A percentile compares a stretch with the other conserved stretches of the same genome.
Conservation (phyloP, 768 basidiomycete species). For the Leccinum fibrillosum region DNA sequence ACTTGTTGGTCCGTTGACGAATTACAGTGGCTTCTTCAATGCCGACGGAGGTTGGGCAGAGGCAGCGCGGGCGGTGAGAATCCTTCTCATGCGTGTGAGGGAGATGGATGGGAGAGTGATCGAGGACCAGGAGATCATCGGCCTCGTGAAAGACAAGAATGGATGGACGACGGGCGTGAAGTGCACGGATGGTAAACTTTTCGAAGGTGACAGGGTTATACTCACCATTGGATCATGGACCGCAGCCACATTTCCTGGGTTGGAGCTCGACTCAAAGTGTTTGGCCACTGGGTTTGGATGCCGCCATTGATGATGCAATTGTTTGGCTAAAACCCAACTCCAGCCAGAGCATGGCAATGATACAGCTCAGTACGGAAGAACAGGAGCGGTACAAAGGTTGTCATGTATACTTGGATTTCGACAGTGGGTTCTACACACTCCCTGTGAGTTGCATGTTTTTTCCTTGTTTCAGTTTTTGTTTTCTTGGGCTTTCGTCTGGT, state of each 20-base stretch:
- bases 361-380: constrained; percentile 74
- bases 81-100: constrained; percentile 54
- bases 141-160: constrained; percentile 38
- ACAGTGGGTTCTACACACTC: constrained; percentile 77
- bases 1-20: constrained; percentile 15
- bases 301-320: not conserved
- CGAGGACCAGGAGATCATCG: constrained; percentile 53
- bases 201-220: constrained; percentile 60
- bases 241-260: constrained; percentile 65
- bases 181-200: constrained; percentile 54
- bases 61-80: constrained; percentile 61
- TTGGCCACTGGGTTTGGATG: constrained; percentile 75
- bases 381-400: constrained; percentile 53
- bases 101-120: constrained; percentile 58
- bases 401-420: constrained; percentile 73
- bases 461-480: not conserved
- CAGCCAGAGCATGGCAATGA: constrained; percentile 77
- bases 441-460: constrained; percentile 48
- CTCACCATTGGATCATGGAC: constrained; percentile 86
- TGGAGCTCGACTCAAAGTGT: constrained; percentile 48
- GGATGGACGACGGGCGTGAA: constrained; percentile 55
- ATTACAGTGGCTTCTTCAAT: constrained; percentile 62
- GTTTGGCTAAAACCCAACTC: not conserved
- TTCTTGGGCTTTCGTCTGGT: not conserved
- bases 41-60: constrained; percentile 82